A percentile compares a stretch with the other conserved stretches of the same genome.
phyloP scores from a whole-genome alignment of 106 monocot species.

The Amphibolis antarctica region DNA sequence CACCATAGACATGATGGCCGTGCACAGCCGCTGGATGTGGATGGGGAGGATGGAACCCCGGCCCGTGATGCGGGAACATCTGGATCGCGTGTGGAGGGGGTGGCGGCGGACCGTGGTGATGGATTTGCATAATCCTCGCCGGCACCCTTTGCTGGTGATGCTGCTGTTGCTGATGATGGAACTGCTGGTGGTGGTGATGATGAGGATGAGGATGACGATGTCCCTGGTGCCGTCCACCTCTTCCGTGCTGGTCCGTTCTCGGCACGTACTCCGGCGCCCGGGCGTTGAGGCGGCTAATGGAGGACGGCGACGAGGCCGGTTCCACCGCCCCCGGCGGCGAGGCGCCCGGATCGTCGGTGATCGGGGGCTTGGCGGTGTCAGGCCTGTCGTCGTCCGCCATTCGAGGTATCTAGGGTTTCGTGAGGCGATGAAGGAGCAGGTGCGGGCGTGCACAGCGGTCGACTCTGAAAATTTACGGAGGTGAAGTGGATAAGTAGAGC shows the following conservation, averaged over 20 bases:
- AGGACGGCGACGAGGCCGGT: constrained; percentile 19
- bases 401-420: too few relatives aligned
- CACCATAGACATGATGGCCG: constrained; percentile 21
- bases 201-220: constrained; percentile 1
- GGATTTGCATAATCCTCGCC: constrained; percentile 30
- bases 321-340: neutral
- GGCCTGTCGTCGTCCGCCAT: too few relatives aligned
- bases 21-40: constrained; percentile 6
- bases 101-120: constrained; percentile 13
- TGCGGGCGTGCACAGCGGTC: too few relatives aligned
- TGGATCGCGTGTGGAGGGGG: constrained; percentile 19
- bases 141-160: constrained; percentile 5
- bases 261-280: constrained; percentile 69
- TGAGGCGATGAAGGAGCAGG: too few relatives aligned
- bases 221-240: neutral
- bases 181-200: constrained; percentile 3
- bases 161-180: constrained; percentile 2
- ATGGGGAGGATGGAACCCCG: constrained; percentile 10
- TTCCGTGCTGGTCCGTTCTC: constrained; percentile 5
- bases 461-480: too few relatives aligned
- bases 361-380: too few relatives aligned
- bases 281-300: constrained; percentile 61
- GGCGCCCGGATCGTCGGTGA: neutral
- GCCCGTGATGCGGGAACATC: constrained; percentile 9
- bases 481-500: too few relatives aligned